These are phyloP conservation scores for Aegilops longissima DNA, from an alignment of 176 grass and related monocot species.

Conservation along the genomic window DNA sequence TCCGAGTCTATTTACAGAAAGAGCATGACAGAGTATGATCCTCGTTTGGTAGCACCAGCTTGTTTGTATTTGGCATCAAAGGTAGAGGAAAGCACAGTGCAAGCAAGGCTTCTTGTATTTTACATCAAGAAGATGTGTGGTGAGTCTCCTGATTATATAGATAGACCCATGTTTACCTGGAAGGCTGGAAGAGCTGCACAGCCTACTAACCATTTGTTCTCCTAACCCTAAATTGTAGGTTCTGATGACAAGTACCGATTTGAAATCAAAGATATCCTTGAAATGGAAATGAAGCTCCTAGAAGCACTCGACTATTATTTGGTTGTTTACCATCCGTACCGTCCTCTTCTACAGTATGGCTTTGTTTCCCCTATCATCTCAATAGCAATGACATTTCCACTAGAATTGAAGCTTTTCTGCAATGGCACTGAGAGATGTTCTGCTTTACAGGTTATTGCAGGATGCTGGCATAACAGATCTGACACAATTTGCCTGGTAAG, in stretches of 20 bases:
- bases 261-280: slow-evolving; percentile 97
- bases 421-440: slow-evolving; percentile 8
- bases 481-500: slow-evolving; percentile 80
- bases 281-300: slow-evolving; percentile 96
- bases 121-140: slow-evolving; percentile 96
- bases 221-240: slow-evolving; percentile 24
- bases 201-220: not conserved
- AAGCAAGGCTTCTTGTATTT: slow-evolving; percentile 94
- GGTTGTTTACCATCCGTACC: slow-evolving; percentile 92
- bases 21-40: slow-evolving; percentile 92
- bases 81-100: slow-evolving; percentile 90
- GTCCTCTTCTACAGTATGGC: slow-evolving; percentile 86
- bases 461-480: slow-evolving; percentile 86
- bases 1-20: slow-evolving; percentile 43
- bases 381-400: not conserved
- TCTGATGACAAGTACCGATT: slow-evolving; percentile 92
- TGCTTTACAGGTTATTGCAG: slow-evolving; percentile 69
- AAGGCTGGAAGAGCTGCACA: slow-evolving; percentile 10
- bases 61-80: slow-evolving; percentile 97
- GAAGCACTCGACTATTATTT: slow-evolving; percentile 97
- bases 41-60: slow-evolving; percentile 79
- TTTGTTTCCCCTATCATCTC: not conserved
- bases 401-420: not conserved
- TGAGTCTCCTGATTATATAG: slow-evolving; percentile 14
- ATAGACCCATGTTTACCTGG: not conserved